These are phyloP conservation scores for Umbelopsis ramanniana DNA, from an alignment of 192 early-diverging fungal species.

Conservation along the genomic window DNA sequence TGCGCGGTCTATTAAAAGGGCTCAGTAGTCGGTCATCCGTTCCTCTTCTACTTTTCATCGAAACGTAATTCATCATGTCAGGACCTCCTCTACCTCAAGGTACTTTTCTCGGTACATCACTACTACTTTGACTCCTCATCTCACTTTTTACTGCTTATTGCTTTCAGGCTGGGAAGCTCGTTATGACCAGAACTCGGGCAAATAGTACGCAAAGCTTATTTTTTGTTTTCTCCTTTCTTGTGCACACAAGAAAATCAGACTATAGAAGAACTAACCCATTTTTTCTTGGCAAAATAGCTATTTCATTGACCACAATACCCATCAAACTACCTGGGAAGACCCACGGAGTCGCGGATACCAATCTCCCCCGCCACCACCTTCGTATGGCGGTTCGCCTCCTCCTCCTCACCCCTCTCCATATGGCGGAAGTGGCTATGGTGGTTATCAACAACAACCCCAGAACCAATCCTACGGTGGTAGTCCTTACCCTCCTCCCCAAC, in stretches of 20 bases:
- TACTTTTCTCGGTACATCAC: background rate
- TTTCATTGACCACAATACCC: conserved; percentile 34
- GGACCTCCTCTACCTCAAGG: conserved; percentile 21
- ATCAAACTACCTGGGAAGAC: conserved; percentile 37
- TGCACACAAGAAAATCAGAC: background rate
- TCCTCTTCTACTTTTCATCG: background rate
- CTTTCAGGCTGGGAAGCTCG: conserved; percentile 33
- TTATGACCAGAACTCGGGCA: conserved; percentile 21
- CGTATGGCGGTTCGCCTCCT: conserved; percentile 5
- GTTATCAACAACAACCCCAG: background rate
- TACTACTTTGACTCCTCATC: background rate
- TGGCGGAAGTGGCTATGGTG: conserved; percentile 17
- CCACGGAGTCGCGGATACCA: conserved; percentile 20
- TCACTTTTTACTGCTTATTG: background rate
- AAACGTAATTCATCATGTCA: background rate
- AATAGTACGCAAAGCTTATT: conserved; percentile 21
- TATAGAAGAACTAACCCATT: background rate
- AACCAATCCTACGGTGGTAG: conserved; percentile 19
- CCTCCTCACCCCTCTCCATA: conserved; percentile 26
- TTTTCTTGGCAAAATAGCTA: conserved; percentile 21
- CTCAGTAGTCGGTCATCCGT: background rate
- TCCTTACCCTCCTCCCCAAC: background rate
- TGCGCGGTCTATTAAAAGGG: background rate
- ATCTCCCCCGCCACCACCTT: conserved; percentile 27
- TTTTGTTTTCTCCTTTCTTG: background rate